Percentiles rank a stretch among this genome's conserved stretches.
These are phyloP conservation scores for Sporisorium graminicola DNA, from an alignment of 1,284 basidiomycete species.

Conservation along the genomic window DNA sequence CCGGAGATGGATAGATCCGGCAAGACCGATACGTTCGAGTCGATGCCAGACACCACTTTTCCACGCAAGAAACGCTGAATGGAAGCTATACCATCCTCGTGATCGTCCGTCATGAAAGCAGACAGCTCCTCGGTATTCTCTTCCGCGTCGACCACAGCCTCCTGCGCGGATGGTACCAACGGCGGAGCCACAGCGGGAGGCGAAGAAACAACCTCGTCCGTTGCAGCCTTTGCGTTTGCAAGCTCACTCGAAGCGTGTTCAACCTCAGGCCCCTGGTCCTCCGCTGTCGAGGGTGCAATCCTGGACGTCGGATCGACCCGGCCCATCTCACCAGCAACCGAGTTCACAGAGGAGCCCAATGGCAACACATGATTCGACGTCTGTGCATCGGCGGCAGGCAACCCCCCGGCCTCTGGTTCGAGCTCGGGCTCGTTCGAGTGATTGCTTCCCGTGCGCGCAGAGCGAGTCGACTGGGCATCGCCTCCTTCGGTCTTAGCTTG, in stretches of 20 bases:
- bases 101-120: conserved; percentile 22
- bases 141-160: not conserved
- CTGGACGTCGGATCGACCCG: not conserved
- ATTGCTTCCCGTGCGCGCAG: conserved; percentile 15
- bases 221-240: not conserved
- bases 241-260: not conserved
- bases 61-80: conserved; percentile 43
- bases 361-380: not conserved
- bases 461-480: conserved; percentile 19
- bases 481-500: conserved; percentile 19
- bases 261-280: not conserved
- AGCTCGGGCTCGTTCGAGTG: not conserved
- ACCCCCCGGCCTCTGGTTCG: not conserved
- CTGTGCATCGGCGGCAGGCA: not conserved
- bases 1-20: conserved; percentile 6
- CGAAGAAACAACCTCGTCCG: not conserved
- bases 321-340: conserved; percentile 3
- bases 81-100: conserved; percentile 35
- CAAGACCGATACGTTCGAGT: conserved; percentile 19
- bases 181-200: not conserved
- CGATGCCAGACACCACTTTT: conserved; percentile 24
- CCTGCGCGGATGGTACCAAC: not conserved
- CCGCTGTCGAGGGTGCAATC: conserved; percentile 2
- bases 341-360: not conserved
- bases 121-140: conserved; percentile 5